Evolutionary conservation across 2,329 filamentous ascomycete genomes (phyloP).

Genomic region (Xylaria sp.): DNA sequence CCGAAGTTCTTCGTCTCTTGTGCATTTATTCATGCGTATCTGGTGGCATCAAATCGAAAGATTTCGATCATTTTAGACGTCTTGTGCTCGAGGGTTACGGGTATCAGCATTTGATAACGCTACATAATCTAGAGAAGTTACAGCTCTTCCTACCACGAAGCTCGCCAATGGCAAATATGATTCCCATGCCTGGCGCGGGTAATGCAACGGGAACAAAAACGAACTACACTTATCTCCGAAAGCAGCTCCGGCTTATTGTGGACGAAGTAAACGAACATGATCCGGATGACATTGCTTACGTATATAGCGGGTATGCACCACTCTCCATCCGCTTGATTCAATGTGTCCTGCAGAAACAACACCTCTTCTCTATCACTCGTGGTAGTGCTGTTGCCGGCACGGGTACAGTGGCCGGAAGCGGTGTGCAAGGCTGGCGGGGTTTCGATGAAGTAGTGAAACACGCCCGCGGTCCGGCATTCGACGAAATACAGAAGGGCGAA

Average conservation of each 20-base stretch:
- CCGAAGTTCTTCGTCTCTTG: slow-evolving; percentile 83
- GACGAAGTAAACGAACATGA: slow-evolving; percentile 97
- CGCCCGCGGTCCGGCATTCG: slow-evolving; percentile 87
- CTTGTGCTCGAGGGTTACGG: slow-evolving; percentile 93
- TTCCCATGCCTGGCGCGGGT: slow-evolving; percentile 74
- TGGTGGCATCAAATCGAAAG: slow-evolving; percentile 86
- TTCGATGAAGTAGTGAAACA: slow-evolving; percentile 94
- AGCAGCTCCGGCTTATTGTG: slow-evolving; percentile 86
- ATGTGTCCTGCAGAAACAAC: slow-evolving; percentile 90
- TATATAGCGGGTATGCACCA: slow-evolving; percentile 96
- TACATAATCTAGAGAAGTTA: slow-evolving; percentile 88
- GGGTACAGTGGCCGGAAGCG: slow-evolving; percentile 61
- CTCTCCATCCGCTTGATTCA: slow-evolving; percentile 91
- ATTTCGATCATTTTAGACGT: slow-evolving; percentile 88
- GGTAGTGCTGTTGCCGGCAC: slow-evolving; percentile 65
- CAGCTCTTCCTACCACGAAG: slow-evolving; percentile 83
- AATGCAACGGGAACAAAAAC: slow-evolving; percentile 74
- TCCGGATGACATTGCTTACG: slow-evolving; percentile 95
- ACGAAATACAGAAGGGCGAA: slow-evolving; percentile 89
- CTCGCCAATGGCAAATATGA: slow-evolving; percentile 81
- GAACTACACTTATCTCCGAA: slow-evolving; percentile 89
- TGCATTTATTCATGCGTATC: slow-evolving; percentile 93
- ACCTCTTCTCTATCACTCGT: slow-evolving; percentile 76
- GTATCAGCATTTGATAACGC: slow-evolving; percentile 91
- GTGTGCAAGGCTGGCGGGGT: slow-evolving; percentile 85